Conservation (phyloP, 2,329 filamentous ascomycete species). For the Trichoderma aggressivum region DNA sequence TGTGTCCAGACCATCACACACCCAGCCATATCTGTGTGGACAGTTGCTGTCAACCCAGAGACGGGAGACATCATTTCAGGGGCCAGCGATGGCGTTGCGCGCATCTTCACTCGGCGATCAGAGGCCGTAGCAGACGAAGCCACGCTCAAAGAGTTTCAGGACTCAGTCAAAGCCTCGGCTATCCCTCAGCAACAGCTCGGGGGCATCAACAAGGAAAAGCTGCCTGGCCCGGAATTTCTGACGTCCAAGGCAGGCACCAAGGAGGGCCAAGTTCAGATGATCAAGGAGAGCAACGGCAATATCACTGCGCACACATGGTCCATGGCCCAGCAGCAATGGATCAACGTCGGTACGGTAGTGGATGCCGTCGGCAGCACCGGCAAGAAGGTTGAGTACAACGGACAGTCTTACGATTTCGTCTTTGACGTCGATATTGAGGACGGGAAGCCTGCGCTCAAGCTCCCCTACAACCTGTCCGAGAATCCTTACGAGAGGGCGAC, state of each 20-base stretch:
- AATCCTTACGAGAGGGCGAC: slow-evolving; percentile 90
- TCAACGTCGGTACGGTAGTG: slow-evolving; percentile 90
- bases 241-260: slow-evolving; percentile 82
- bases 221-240: slow-evolving; percentile 85
- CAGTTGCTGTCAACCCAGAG: slow-evolving; percentile 74
- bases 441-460: slow-evolving; percentile 84
- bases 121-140: slow-evolving; percentile 68
- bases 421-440: slow-evolving; percentile 97
- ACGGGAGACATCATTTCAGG: slow-evolving; percentile 93
- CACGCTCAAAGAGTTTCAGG: slow-evolving; percentile 71
- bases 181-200: slow-evolving; percentile 85
- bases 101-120: slow-evolving; percentile 73
- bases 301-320: slow-evolving; percentile 91
- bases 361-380: slow-evolving; percentile 81
- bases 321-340: slow-evolving; percentile 65
- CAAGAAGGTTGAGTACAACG: slow-evolving; percentile 71
- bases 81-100: slow-evolving; percentile 80
- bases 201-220: slow-evolving; percentile 83
- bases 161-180: slow-evolving; percentile 74
- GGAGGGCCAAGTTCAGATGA: slow-evolving; percentile 93
- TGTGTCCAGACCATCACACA: slow-evolving; percentile 96
- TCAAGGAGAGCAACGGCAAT: slow-evolving; percentile 74
- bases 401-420: slow-evolving; percentile 91
- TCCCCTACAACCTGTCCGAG: slow-evolving; percentile 90
- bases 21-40: slow-evolving; percentile 95